Conservation (phyloP, 2,329 filamentous ascomycete genomes). For the Teratosphaeria pseudoeucalypti region DNA sequence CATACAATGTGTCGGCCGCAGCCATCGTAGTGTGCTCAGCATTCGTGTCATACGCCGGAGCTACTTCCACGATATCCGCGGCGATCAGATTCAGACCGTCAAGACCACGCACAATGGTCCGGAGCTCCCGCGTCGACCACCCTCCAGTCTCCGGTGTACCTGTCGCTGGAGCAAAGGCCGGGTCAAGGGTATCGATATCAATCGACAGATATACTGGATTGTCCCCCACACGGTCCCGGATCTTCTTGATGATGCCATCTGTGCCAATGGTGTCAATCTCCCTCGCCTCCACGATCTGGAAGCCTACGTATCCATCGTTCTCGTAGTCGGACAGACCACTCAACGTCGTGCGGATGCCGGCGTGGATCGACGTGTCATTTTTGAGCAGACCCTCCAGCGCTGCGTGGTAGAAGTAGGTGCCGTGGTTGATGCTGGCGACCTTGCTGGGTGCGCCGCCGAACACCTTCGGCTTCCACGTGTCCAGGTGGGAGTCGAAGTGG, state of each 20-base stretch:
- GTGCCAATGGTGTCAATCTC: slow-evolving; percentile 60
- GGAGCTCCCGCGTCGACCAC: slow-evolving; percentile 62
- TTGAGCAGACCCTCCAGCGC: slow-evolving; percentile 64
- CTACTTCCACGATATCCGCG: slow-evolving; percentile 65
- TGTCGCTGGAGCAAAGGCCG: slow-evolving; percentile 67
- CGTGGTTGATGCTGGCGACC: slow-evolving; percentile 67
- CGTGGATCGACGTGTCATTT: slow-evolving; percentile 81
- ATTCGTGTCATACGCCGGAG: slow-evolving; percentile 62
- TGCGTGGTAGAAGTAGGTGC: slow-evolving; percentile 82
- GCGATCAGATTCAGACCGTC: slow-evolving; percentile 57
- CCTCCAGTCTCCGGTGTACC: slow-evolving; percentile 68
- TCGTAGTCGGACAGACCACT: slow-evolving; percentile 72
- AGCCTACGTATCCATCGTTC: slow-evolving; percentile 76
- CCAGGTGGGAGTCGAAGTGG: slow-evolving; percentile 53
- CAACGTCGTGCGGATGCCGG: slow-evolving; percentile 74
- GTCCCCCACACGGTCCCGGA: slow-evolving; percentile 61
- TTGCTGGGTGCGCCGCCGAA: slow-evolving; percentile 73
- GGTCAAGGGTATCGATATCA: slow-evolving; percentile 82
- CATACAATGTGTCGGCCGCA: slow-evolving; percentile 61
- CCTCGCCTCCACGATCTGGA: slow-evolving; percentile 68
- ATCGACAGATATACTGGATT: slow-evolving; percentile 73
- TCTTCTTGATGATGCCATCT: slow-evolving; percentile 64
- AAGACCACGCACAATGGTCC: slow-evolving; percentile 59
- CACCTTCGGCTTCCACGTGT: slow-evolving; percentile 69
- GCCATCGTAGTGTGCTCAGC: slow-evolving; percentile 64